Base-by-base conservation (phyloP, 2,329 filamentous ascomycete genomes). In the Leptographium flavum region DNA sequence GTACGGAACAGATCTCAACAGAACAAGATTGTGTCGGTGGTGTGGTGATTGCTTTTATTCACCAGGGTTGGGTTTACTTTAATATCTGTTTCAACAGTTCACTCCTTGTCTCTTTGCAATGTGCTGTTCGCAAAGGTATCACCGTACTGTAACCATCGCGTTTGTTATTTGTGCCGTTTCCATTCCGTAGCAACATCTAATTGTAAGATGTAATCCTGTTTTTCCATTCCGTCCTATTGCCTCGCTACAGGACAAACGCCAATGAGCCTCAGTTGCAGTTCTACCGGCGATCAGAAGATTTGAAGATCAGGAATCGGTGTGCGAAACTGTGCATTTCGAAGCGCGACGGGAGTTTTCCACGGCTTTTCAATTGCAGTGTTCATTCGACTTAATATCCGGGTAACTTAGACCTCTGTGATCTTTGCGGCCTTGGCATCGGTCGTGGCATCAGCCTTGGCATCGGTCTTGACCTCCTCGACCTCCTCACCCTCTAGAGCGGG, bases 401-500 rank as follows among this genome's bases (percentile, higher is more conserved):
- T 21, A 17, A 7, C 27, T 17, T 42, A 28, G 5, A 13, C 28
- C 39, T 41, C 27, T 3, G 27, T 25, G n/a, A 9, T 19, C 40
- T 33, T 32, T n/a, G 19, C 38, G 17, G 31, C 36, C 1, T n/a
- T 36, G 22, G 43, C 27, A 8, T 31, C 10, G 7, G 27, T 33
- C 38, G 69, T 47, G 45, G 53, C 48, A 38, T 53, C 67, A 3
- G 27, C 33, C 43, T 70, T 48, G 45, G 53, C 49, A 39, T 52
- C 67, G 6, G 9, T 22, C 19, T 31, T 19, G 57, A 69, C 69
- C 37, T 62, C 53, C 30, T 58, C 65, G 35, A 56, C 35, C 4
- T 52, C 54, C 14, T 57, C 77, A 25, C 72, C 79, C 62, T 85
- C 82, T 42, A 93, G 77, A 54, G 76, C 77, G 47, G 87, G 87